Conservation (phyloP, 139 green algal species). For the Nannochloris sp. region DNA sequence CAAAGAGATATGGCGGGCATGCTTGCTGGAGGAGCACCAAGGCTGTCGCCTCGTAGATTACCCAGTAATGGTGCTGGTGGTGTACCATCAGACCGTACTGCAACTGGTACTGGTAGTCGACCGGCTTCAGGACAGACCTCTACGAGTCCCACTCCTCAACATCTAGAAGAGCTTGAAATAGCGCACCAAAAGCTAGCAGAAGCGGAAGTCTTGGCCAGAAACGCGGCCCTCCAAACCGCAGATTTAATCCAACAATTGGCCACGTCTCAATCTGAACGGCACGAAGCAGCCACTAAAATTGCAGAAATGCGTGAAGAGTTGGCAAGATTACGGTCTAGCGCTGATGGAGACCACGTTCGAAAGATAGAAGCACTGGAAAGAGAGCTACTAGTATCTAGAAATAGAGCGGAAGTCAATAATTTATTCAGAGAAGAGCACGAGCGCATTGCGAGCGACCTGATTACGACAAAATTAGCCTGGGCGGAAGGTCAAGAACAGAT, state of each 20-base stretch:
- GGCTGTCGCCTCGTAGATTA: too few species aligned
- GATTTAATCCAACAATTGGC: conserved; percentile 1
- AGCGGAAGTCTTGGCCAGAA: conserved; percentile 2
- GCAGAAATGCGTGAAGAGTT: conserved; percentile 16
- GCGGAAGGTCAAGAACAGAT: conserved; percentile 32
- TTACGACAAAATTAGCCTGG: conserved; percentile 28
- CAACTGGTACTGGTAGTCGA: too few species aligned
- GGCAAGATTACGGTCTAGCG: conserved; percentile 5
- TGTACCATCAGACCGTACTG: too few species aligned
- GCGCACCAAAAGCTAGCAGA: conserved; percentile 19
- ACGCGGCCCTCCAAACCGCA: neutral
- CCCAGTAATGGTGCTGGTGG: too few species aligned
- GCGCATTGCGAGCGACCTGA: conserved; percentile 26
- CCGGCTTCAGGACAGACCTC: too few species aligned
- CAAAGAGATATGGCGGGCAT: neutral
- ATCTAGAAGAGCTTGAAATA: conserved; percentile 3
- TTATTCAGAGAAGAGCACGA: conserved; percentile 35
- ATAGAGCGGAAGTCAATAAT: conserved; percentile 27
- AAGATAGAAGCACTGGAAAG: conserved; percentile 22
- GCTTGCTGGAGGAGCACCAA: neutral
- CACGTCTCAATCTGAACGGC: conserved; percentile 4
- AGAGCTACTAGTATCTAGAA: conserved; percentile 21
- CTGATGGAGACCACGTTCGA: conserved; percentile 15
- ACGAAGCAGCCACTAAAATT: conserved; percentile 11
- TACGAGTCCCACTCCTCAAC: too few species aligned